Conservation (phyloP, 1,284 basidiomycete genomes). For the Ustilago tritici region DNA sequence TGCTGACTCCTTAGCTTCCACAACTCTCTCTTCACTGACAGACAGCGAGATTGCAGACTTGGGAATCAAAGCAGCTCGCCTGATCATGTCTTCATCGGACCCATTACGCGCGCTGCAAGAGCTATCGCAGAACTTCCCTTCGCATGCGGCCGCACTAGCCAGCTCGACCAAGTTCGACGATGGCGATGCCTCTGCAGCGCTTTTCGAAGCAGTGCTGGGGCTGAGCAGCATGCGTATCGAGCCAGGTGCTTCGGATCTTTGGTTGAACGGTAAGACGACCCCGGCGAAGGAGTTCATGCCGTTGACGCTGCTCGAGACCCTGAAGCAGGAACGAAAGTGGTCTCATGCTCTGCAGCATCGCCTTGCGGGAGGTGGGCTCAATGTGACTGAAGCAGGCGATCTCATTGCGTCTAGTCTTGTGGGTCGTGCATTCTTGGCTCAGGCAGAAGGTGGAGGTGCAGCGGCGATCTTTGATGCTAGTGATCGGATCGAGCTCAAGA, state of each 20-base stretch:
- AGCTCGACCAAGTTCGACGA: constrained; percentile 43
- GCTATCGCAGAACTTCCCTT: constrained; percentile 64
- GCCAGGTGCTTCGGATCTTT: constrained; percentile 56
- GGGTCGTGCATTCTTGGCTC: constrained; percentile 36
- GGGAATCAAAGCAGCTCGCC: constrained; percentile 51
- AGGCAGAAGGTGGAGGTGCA: constrained; percentile 69
- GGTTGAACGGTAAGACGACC: constrained; percentile 62
- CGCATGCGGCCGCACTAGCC: constrained; percentile 52
- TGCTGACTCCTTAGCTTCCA: constrained; percentile 2
- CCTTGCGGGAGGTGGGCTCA: constrained; percentile 77
- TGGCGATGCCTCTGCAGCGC: constrained; percentile 18
- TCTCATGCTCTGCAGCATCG: constrained; percentile 70
- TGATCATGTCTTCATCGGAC: constrained; percentile 54
- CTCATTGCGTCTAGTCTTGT: constrained; percentile 72
- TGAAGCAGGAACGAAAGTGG: constrained; percentile 81
- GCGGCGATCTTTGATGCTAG: constrained; percentile 63
- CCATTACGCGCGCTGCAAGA: constrained; percentile 61
- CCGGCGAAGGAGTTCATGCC: constrained; percentile 45
- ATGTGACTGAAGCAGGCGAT: constrained; percentile 78
- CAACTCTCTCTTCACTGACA: constrained; percentile 24
- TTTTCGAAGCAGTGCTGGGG: constrained; percentile 40
- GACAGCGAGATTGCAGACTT: constrained; percentile 40
- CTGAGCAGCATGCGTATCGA: constrained; percentile 42
- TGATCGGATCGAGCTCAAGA: constrained; percentile 54
- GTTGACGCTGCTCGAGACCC: constrained; percentile 35